Conservation (phyloP, 2,329 filamentous ascomycete genomes). For the Gliomastix tumulicola region DNA sequence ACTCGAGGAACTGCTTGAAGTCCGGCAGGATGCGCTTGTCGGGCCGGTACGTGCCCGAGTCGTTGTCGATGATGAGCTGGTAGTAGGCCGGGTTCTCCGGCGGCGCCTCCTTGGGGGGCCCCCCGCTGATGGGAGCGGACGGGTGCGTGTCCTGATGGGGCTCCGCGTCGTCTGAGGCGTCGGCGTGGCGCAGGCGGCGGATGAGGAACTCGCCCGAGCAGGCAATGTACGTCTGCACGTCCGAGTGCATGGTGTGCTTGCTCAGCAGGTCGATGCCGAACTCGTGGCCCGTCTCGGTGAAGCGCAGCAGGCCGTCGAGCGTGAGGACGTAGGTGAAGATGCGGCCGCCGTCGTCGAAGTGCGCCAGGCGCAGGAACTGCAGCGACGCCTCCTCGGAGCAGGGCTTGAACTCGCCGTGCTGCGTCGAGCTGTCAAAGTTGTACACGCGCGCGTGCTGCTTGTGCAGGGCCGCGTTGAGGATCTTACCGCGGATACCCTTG, state of each 20-base stretch:
- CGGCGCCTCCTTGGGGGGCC: constrained; percentile 33
- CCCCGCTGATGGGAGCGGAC: constrained; percentile 35
- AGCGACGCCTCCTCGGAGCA: constrained; percentile 65
- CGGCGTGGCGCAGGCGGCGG: constrained; percentile 52
- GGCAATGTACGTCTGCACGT: constrained; percentile 85
- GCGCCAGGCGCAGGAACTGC: constrained; percentile 78
- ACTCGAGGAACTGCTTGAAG: constrained; percentile 62
- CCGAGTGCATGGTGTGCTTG: constrained; percentile 96
- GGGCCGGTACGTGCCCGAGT: constrained; percentile 87
- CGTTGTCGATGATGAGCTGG: constrained; percentile 90
- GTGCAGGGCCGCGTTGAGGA: constrained; percentile 80
- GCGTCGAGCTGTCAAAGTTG: constrained; percentile 73
- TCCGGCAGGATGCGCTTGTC: constrained; percentile 69
- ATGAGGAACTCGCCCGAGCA: constrained; percentile 93
- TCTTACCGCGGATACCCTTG: constrained; percentile 67
- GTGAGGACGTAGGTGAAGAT: constrained; percentile 91
- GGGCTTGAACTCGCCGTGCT: constrained; percentile 60
- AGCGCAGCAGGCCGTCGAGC: constrained; percentile 77
- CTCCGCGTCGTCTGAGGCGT: constrained; percentile 32
- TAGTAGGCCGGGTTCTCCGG: constrained; percentile 53
- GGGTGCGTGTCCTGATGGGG: constrained; percentile 45
- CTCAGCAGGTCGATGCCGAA: constrained; percentile 89
- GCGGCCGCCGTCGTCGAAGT: constrained; percentile 78
- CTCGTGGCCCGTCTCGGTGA: constrained; percentile 93
- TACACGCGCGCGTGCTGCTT: constrained; percentile 87